Percentiles rank a stretch among this genome's conserved stretches.
Evolutionary conservation across 1,139 yeast species (phyloP).

Genomic region (Ogataea hybrid): DNA sequence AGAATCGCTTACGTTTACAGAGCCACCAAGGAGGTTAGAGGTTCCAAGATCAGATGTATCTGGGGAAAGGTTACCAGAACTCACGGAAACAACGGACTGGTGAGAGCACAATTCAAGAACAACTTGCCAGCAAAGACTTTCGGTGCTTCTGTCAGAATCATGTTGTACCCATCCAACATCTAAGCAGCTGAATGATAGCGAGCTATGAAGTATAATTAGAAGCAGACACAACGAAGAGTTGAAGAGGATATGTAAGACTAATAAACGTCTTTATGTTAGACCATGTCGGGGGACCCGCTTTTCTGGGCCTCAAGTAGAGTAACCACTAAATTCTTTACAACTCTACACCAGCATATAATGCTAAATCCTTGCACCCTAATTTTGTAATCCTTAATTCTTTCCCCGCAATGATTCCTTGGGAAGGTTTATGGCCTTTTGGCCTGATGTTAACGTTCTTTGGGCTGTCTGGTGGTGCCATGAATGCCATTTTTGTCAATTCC

Average conservation of each 20-base stretch:
- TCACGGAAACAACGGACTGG: conserved; percentile 98
- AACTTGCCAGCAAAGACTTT: conserved; percentile 99
- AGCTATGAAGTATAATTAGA: conserved; percentile 9
- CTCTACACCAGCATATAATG: neutral
- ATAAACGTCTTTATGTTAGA: conserved; percentile 4
- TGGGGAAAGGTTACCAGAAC: conserved; percentile 99
- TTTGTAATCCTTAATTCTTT: conserved; percentile 1
- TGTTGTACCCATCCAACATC: conserved; percentile 99
- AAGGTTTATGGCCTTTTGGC: conserved; percentile 67
- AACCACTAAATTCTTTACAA: neutral
- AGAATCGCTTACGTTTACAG: conserved; percentile 99
- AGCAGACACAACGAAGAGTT: conserved; percentile 1
- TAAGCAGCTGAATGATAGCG: conserved; percentile 40
- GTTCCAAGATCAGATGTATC: conserved; percentile 98
- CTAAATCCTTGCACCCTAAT: neutral
- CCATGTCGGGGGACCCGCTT: no score
- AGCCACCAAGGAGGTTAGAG: conserved; percentile 97
- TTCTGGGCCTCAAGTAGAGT: no score
- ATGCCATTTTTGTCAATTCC: conserved; percentile 29
- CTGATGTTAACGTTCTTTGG: conserved; percentile 54
- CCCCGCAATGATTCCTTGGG: conserved; percentile 60
- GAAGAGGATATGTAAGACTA: conserved; percentile 9
- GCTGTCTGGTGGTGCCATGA: conserved; percentile 51
- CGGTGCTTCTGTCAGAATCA: conserved; percentile 99
- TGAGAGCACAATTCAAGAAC: conserved; percentile 98